Evolutionary conservation across 306 rosid genomes (phyloP), one percentile per base, ranked within the genome.

Genomic region (Pterocarpus macrocarpus): DNA sequence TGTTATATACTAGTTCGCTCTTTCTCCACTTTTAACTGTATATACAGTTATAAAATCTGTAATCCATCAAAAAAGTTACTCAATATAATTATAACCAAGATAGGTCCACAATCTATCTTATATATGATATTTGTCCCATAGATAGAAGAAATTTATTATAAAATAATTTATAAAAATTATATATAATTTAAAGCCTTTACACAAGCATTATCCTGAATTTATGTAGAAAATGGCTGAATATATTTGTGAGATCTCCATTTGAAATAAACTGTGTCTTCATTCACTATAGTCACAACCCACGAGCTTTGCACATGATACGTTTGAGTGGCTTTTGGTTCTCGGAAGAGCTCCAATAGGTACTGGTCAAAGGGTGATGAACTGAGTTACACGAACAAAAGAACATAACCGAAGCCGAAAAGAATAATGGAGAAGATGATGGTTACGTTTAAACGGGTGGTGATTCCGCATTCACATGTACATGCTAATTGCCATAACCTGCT

Each of bases 221-320:
- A 53, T 15, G 59, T 7, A 15, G 59, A 15, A 53, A 16, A 56
- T 16, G 62, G 62, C 32, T 17, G 9, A 22, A 22, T 22, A 53
- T 28, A 15, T 15, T 14, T 53, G 58, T 15, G 28, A 11, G 15
- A 53, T 53, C 28, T 53, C 58, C 28, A n/a, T 35, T 22, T 58
- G 5, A 8, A 58, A 22, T 58, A 30, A 32, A 61, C 2, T 30
- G 5, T 32, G 66, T 61, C 17, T 16, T 59, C 15, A 14, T 44
- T 74, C 10, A 41, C 44, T 5, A 7, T 8, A 2, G 45, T 71
- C 77, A 35, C 77, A 11, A 28, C 35, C 34, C 53, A 45, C 45
- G 68, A 22, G 55, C 57, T 73, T 49, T 45, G 61, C 80, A 63
- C 80, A 45, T 62, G 80, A 33, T 63, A 63, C 45, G 71, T 64